phyloP scores from a whole-genome alignment of 495 filamentous ascomycete species.

The Penicillium samsonianum region DNA sequence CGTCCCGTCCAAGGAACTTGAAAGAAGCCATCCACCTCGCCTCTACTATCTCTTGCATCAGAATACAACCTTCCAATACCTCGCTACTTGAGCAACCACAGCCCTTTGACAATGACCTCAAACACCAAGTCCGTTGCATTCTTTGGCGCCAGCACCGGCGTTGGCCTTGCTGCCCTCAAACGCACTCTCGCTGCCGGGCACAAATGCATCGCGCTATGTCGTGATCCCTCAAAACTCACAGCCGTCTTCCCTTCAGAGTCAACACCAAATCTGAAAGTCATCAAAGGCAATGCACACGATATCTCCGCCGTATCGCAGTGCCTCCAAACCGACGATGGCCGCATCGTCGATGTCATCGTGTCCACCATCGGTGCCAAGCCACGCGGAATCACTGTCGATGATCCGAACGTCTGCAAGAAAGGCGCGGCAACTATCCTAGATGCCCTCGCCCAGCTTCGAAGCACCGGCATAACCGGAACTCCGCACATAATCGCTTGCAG shows the following conservation, averaged over 20 bases:
- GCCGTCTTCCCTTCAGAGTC: slow-evolving; percentile 37
- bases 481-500: slow-evolving; percentile 51
- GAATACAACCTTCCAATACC: neutral
- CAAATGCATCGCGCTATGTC: slow-evolving; percentile 53
- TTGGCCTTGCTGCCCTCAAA: slow-evolving; percentile 48
- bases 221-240: slow-evolving; percentile 62
- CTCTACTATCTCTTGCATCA: neutral
- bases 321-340: slow-evolving; percentile 30
- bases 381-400: slow-evolving; percentile 41
- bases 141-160: slow-evolving; percentile 55
- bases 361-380: slow-evolving; percentile 37
- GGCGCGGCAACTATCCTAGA: slow-evolving; percentile 48
- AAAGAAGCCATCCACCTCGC: neutral
- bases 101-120: slow-evolving; percentile 17
- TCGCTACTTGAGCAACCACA: neutral
- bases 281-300: slow-evolving; percentile 56
- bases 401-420: slow-evolving; percentile 59
- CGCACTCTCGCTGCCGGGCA: slow-evolving; percentile 53
- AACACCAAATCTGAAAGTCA: slow-evolving; percentile 45
- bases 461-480: slow-evolving; percentile 24
- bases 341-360: slow-evolving; percentile 33
- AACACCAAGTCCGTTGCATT: slow-evolving; percentile 42
- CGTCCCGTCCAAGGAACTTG: neutral
- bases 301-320: slow-evolving; percentile 36
- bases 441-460: slow-evolving; percentile 39